Evolutionary conservation across 441 rosid genomes (phyloP).

Genomic region (Geranium incanum): DNA sequence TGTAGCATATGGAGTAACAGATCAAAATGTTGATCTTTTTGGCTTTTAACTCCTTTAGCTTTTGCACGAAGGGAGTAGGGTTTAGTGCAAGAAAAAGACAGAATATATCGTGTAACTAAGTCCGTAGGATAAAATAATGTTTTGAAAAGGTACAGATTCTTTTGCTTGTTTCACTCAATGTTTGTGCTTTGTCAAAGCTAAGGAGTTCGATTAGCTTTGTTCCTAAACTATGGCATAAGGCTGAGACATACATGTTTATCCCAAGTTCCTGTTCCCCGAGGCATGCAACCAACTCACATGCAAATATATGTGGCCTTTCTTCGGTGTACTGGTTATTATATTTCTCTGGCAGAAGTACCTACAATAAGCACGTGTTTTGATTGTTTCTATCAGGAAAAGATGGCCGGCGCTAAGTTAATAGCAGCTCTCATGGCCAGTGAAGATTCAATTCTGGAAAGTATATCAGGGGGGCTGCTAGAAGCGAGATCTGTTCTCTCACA

Average conservation of each 20-base stretch:
- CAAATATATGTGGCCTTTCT: neutral
- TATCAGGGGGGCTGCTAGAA: constrained; percentile 63
- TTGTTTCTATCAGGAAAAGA: constrained; percentile 53
- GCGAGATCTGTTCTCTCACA: constrained; percentile 57
- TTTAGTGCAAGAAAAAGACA: neutral
- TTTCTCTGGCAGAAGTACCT: neutral
- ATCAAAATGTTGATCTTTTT: neutral
- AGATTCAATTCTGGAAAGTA: constrained; percentile 53
- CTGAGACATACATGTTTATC: neutral
- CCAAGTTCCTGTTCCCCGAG: neutral
- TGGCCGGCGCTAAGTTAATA: constrained; percentile 78
- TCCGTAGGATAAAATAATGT: neutral
- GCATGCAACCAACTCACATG: neutral
- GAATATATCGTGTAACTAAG: no score
- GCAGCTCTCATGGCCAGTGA: constrained; percentile 84
- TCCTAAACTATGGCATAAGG: neutral
- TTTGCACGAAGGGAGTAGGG: neutral
- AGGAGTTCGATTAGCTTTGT: neutral
- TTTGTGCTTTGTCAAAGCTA: neutral
- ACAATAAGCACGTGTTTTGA: constrained; percentile 1
- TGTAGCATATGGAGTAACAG: no score
- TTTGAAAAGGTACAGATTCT: neutral
- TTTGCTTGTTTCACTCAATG: neutral
- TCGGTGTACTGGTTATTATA: neutral
- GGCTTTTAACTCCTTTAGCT: neutral